Base-by-base conservation (phyloP, 495 filamentous ascomycete genomes). In the Staphylotrichum tortipilum region DNA sequence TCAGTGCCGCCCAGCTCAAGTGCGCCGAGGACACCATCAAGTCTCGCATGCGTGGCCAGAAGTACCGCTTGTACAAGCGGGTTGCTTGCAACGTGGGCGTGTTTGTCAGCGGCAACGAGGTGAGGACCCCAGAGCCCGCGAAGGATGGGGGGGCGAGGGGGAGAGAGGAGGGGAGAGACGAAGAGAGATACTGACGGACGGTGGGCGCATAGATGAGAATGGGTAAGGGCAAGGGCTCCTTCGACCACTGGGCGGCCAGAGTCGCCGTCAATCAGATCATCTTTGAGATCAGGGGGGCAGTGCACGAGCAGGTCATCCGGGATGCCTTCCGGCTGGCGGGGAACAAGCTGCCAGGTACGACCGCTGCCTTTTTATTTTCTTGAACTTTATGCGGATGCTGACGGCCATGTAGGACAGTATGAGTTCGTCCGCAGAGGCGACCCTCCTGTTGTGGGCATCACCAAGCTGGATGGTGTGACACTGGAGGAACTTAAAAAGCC, bases 141-240 rank as follows among this genome's bases (percentile, higher is more conserved):
- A n/a, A n/a, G n/a, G n/a, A n/a, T n/a, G n/a, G n/a, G n/a, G n/a
- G n/a, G n/a, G n/a, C n/a, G n/a, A n/a, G n/a, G n/a, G n/a, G n/a
- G n/a, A n/a, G n/a, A n/a, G n/a, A n/a, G n/a, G n/a, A n/a, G n/a
- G 18, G 26, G 22, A 8, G 7, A 28, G n/a, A 36, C 28, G 19
- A 9, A 0, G 38, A 29, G 6, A 7, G 15, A 31, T 39, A 44
- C 60, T 65, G 49, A 65, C 49, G 15, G 59, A 36, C 57, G 35
- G 3, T 26, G 30, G 5, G 37, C 7, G 51, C 18, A 18, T 44
- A 81, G 78, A 70, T 83, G 56, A 83, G 94, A 75, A 99, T 99
- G 92, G 94, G 92, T 68, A 97, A 95, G 73, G 92, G 92, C 66
- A 99, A 97, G 71, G 92, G 92, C 56, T 84, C 81, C 54, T 96